Evolutionary conservation across 2,329 filamentous ascomycete genomes (phyloP).

Genomic region (Ascocoryne sarcoides): DNA sequence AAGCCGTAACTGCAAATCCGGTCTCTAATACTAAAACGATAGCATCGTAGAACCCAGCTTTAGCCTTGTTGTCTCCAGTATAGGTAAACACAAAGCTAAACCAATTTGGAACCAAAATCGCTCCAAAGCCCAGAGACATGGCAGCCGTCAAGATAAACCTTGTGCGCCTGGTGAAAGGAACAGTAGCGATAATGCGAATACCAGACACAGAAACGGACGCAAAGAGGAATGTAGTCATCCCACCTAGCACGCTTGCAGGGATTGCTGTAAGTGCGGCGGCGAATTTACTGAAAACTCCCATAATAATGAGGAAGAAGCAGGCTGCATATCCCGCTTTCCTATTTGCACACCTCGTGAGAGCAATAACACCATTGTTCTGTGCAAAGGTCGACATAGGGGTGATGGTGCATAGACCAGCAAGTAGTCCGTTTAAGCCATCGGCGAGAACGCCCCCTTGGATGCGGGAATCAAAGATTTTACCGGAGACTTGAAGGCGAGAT

Average conservation of each 20-base stretch:
- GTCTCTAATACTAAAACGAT: conserved; percentile 66
- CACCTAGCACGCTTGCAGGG: conserved; percentile 55
- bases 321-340: conserved; percentile 71
- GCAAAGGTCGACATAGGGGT: conserved; percentile 75
- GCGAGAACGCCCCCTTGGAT: conserved; percentile 74
- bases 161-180: conserved; percentile 69
- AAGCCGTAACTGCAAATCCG: conserved; percentile 65
- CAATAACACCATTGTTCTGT: conserved; percentile 80
- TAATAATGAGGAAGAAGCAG: conserved; percentile 67
- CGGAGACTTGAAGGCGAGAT: conserved; percentile 64
- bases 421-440: conserved; percentile 66
- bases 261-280: conserved; percentile 72
- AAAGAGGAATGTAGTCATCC: conserved; percentile 77
- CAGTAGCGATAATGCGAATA: conserved; percentile 63
- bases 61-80: conserved; percentile 53
- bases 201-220: conserved; percentile 68
- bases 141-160: conserved; percentile 74
- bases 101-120: conserved; percentile 58
- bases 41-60: conserved; percentile 68
- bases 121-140: conserved; percentile 63
- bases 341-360: conserved; percentile 73
- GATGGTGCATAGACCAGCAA: conserved; percentile 70
- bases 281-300: conserved; percentile 74
- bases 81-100: conserved; percentile 68
- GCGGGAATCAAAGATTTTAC: conserved; percentile 61